Percentiles rank a stretch among this genome's conserved stretches.
Evolutionary conservation across 371 early-diverging fungal genomes (phyloP).

Genomic region (Syncephalastrum racemosum): DNA sequence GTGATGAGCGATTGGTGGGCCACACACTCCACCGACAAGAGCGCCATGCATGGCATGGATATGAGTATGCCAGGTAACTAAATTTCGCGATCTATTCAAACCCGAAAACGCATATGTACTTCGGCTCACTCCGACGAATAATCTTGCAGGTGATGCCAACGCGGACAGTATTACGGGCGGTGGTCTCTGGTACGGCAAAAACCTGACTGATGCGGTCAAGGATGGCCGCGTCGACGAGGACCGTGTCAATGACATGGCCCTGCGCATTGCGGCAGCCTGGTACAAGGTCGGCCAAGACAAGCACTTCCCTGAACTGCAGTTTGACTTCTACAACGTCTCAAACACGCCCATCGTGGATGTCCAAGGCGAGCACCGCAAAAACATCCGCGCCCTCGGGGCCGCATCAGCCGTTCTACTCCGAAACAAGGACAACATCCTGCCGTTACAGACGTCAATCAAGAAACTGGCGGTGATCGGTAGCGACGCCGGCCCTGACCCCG

Average conservation of each 20-base stretch:
- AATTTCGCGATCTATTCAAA: constrained; percentile 20
- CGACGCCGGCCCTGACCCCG: constrained; percentile 35
- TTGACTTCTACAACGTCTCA: background rate
- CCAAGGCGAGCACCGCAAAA: constrained; percentile 24
- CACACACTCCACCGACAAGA: constrained; percentile 10
- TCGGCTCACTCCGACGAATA: background rate
- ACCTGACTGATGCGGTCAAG: constrained; percentile 30
- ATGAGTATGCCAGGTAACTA: constrained; percentile 60
- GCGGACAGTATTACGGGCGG: constrained; percentile 16
- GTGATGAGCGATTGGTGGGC: constrained; percentile 24
- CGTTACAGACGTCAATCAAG: constrained; percentile 22
- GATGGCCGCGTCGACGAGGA: constrained; percentile 24
- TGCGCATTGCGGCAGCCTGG: constrained; percentile 52
- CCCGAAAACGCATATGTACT: constrained; percentile 1
- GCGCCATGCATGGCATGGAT: constrained; percentile 45
- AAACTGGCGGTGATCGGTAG: constrained; percentile 52
- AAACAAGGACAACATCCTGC: constrained; percentile 39
- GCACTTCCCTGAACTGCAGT: constrained; percentile 2
- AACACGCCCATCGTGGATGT: constrained; percentile 4
- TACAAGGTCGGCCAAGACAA: constrained; percentile 37
- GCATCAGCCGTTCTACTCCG: constrained; percentile 52
- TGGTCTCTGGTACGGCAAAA: constrained; percentile 33
- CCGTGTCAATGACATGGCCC: constrained; percentile 53
- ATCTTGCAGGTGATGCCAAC: constrained; percentile 28
- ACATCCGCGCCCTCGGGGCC: constrained; percentile 41